Base-by-base conservation (phyloP, 2,329 filamentous ascomycete genomes). In the Epichloe baconii region DNA sequence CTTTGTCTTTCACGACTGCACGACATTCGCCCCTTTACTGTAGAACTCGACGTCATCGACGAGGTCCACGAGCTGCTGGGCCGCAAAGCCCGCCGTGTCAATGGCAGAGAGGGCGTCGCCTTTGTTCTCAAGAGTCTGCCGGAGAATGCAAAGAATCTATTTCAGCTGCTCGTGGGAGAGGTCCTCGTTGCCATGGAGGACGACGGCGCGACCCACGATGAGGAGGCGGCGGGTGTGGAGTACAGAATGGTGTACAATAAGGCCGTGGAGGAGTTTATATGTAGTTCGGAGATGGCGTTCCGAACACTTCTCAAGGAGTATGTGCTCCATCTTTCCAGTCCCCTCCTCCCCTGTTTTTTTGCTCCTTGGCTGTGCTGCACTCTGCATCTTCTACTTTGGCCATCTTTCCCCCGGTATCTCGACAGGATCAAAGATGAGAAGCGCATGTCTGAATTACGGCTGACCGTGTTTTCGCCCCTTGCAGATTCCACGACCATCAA, bases 251-350 rank as follows among this genome's bases (percentile, higher is more conserved):
- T 98, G 56, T 98, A 97, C 63, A 89, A 95, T 64, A 96, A 95
- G 71, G 90, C 93, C 2, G 85, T 91, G 5, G 90, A 96, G 68
- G 89, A 95, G 63, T 97, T 98, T 66, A 93, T 98, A 47, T 96
- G 91, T 66, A 93, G 87, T 59, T 95, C 86, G 54, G 93, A 97
- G 70, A 89, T 97, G 78, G 89, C 88, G 55, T 97, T 97, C 71
- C 78, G 93, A 54, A 95, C 90, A 26, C 66, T 98, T 63, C 69
- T 98, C 55, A 97, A 97, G 70, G 93, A 98, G 78, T 93, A 68
- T 55, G 80, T 69, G 8, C 31, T 31, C 10, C 31, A 11, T 8
- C 15, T 7, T 37, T 47, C 44, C 17, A 23, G 23, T 6, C 23
- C 23, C 5, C 23, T 5, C 21, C 21, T 3, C 4, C 21, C 21